Evolutionary conservation across 2,329 filamentous ascomycete species (phyloP).

Genomic region (Grosmannia clavigera): DNA sequence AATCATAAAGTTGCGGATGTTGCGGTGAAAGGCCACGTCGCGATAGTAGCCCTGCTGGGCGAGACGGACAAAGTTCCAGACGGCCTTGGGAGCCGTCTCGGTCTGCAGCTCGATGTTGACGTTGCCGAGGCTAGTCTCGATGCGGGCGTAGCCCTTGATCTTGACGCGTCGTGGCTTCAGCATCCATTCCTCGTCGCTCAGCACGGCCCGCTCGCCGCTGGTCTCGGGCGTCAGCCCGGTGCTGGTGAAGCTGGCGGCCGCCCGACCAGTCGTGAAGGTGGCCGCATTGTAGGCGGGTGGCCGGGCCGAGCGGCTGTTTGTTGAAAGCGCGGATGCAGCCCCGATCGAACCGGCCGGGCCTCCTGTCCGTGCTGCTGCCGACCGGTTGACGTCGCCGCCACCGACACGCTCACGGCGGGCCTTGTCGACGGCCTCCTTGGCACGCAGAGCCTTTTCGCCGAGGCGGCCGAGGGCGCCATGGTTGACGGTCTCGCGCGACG

Average conservation of each 20-base stretch:
- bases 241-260: constrained; percentile 89
- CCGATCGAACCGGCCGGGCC: background rate
- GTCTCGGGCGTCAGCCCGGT: constrained; percentile 90
- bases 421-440: constrained; percentile 87
- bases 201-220: constrained; percentile 68
- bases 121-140: constrained; percentile 75
- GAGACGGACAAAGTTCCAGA: constrained; percentile 92
- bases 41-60: constrained; percentile 86
- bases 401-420: constrained; percentile 37
- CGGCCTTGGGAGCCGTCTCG: constrained; percentile 81
- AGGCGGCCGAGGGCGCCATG: constrained; percentile 65
- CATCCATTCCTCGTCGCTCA: constrained; percentile 95
- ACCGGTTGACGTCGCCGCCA: constrained; percentile 27
- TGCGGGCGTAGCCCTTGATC: constrained; percentile 79
- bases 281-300: constrained; percentile 68
- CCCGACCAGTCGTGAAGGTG: constrained; percentile 76
- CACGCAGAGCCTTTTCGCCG: constrained; percentile 72
- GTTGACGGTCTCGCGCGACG: constrained; percentile 61
- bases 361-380: constrained; percentile 11
- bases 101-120: constrained; percentile 82
- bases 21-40: constrained; percentile 75
- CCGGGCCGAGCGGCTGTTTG: constrained; percentile 7
- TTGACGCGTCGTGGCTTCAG: constrained; percentile 81
- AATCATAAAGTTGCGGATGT: constrained; percentile 95
- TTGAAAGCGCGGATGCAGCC: constrained; percentile 40